These are phyloP conservation scores for Myrica gale DNA, from an alignment of 306 rosid species.

Conservation along the genomic window DNA sequence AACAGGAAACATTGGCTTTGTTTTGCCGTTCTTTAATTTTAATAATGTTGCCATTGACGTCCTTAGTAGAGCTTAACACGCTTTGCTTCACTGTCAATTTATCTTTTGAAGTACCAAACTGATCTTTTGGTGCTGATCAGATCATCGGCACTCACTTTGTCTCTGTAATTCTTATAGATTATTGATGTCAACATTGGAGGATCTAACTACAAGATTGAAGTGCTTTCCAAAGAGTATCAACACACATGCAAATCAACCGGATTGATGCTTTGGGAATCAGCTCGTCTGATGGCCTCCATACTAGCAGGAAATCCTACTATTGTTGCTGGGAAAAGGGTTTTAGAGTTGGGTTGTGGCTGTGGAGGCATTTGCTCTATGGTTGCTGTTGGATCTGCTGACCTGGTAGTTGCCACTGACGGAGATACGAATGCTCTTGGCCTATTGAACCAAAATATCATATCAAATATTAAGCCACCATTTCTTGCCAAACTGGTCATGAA, in stretches of 20 bases:
- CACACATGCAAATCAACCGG: conserved; percentile 94
- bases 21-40: background rate
- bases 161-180: conserved; percentile 28
- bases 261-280: conserved; percentile 93
- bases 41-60: background rate
- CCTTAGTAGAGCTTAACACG: background rate
- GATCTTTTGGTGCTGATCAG: too few species aligned
- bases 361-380: conserved; percentile 88
- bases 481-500: conserved; percentile 45
- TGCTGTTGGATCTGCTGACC: conserved; percentile 55
- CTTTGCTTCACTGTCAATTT: background rate
- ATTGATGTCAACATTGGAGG: conserved; percentile 54
- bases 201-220: conserved; percentile 59
- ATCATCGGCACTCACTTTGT: conserved; percentile 16
- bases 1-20: background rate
- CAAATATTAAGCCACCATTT: conserved; percentile 50
- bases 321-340: conserved; percentile 66
- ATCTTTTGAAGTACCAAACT: too few species aligned
- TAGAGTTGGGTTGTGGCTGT: conserved; percentile 90
- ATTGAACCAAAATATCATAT: conserved; percentile 54
- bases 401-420: conserved; percentile 80
- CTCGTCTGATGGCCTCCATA: conserved; percentile 80
- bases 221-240: conserved; percentile 72
- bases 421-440: conserved; percentile 65
- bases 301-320: conserved; percentile 69